Percentiles rank a stretch among this genome's conserved stretches.
These are phyloP conservation scores for Trypanosoma mega DNA, from an alignment of 208 protist genomes.

Conservation along the genomic window DNA sequence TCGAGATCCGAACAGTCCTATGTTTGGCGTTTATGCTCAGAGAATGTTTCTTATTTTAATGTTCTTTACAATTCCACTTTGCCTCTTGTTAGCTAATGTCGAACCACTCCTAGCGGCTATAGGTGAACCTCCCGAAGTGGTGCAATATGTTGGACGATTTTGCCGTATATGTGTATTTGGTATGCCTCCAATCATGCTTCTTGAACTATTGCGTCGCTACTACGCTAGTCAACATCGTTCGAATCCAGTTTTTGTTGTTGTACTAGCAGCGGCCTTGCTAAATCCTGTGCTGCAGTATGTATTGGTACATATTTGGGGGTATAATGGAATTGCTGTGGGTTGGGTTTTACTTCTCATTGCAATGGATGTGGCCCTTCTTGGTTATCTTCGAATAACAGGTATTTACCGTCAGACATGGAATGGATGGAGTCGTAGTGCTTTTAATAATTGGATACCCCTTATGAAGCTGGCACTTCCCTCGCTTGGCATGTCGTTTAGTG, in stretches of 20 bases:
- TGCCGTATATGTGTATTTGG: conserved; percentile 66
- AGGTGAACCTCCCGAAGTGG: conserved; percentile 42
- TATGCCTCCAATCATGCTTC: conserved; percentile 52
- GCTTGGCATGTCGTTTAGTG: conserved; percentile 77
- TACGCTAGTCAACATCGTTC: conserved; percentile 80
- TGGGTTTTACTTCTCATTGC: conserved; percentile 70
- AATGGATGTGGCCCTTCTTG: conserved; percentile 49
- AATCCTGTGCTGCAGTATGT: conserved; percentile 69
- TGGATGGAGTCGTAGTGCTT: conserved; percentile 56
- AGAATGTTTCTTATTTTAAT: conserved; percentile 78
- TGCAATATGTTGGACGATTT: conserved; percentile 62
- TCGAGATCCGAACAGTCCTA: conserved; percentile 35
- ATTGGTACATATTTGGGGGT: conserved; percentile 70
- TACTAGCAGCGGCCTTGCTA: conserved; percentile 50
- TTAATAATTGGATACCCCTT: conserved; percentile 50
- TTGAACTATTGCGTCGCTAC: conserved; percentile 78
- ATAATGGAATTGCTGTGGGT: conserved; percentile 67
- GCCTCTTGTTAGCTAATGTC: conserved; percentile 59
- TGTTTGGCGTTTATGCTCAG: conserved; percentile 84
- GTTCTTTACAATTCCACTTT: conserved; percentile 57
- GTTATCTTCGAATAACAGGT: conserved; percentile 52
- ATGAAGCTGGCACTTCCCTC: conserved; percentile 71
- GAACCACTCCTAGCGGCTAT: conserved; percentile 40
- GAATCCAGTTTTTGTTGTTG: conserved; percentile 67
- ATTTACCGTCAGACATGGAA: conserved; percentile 74